phyloP scores from a whole-genome alignment of 352 stramenopile genomes.

The Phytophthora cajani region DNA sequence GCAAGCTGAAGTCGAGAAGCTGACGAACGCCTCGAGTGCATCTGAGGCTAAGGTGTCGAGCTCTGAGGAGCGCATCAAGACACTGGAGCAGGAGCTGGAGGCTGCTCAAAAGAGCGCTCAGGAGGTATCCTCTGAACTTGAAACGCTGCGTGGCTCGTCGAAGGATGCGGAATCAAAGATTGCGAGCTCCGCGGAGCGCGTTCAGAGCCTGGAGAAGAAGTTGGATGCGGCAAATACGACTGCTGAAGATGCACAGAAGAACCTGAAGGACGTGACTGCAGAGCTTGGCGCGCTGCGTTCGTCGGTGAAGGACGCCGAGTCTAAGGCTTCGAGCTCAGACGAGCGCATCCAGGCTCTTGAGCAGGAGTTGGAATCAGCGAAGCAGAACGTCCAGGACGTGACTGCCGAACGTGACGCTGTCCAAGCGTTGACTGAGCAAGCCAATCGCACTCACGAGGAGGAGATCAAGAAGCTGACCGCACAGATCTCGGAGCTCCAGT shows the following conservation, averaged over 20 bases:
- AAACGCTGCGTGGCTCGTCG: slow-evolving; percentile 24
- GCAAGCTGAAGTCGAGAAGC: slow-evolving; percentile 33
- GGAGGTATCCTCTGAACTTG: slow-evolving; percentile 14
- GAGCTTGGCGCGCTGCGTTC: slow-evolving; percentile 27
- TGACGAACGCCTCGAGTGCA: slow-evolving; percentile 26
- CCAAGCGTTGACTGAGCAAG: slow-evolving; percentile 24
- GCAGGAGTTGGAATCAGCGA: slow-evolving; percentile 31
- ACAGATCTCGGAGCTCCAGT: slow-evolving; percentile 41
- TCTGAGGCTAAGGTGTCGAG: slow-evolving; percentile 22
- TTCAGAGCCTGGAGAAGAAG: slow-evolving; percentile 42
- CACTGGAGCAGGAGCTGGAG: slow-evolving; percentile 43
- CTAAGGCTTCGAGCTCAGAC: slow-evolving; percentile 8
- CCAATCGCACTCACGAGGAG: slow-evolving; percentile 35
- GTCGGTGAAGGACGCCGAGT: slow-evolving; percentile 27
- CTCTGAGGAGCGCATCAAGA: slow-evolving; percentile 25
- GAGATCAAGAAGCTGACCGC: slow-evolving; percentile 38
- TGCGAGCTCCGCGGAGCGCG: slow-evolving; percentile 20
- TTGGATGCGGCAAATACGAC: slow-evolving; percentile 32
- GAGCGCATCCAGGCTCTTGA: slow-evolving; percentile 36
- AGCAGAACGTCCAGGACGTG: slow-evolving; percentile 21
- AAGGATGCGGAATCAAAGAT: slow-evolving; percentile 25
- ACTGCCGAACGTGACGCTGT: slow-evolving; percentile 10
- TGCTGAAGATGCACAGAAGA: slow-evolving; percentile 25
- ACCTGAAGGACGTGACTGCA: slow-evolving; percentile 1
- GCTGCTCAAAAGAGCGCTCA: slow-evolving; percentile 8